Evolutionary conservation across 2,329 filamentous ascomycete species (phyloP).

Genomic region (Fusarium humuli): DNA sequence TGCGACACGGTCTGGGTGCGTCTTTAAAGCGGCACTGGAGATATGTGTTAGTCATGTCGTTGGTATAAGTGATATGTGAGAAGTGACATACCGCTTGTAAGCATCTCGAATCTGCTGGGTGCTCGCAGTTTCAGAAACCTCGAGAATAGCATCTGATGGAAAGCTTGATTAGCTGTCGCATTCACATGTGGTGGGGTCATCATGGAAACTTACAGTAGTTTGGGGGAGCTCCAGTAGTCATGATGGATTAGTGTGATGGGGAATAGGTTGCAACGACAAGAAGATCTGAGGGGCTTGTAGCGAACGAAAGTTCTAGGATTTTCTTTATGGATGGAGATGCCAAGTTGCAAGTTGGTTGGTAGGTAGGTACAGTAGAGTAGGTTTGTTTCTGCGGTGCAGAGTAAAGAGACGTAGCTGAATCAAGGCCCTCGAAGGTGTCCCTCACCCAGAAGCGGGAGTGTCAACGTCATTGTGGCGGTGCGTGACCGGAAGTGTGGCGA

Average conservation of each 20-base stretch:
- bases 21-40: slow-evolving; percentile 85
- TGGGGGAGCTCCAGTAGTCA: slow-evolving; percentile 59
- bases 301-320: slow-evolving; percentile 9
- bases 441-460: slow-evolving; percentile 19
- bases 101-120: slow-evolving; percentile 89
- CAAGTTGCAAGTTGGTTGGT: slow-evolving; percentile 25
- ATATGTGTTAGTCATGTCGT: slow-evolving; percentile 25
- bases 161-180: slow-evolving; percentile 25
- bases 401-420: background rate
- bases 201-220: slow-evolving; percentile 67
- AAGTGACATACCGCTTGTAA: slow-evolving; percentile 79
- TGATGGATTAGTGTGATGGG: slow-evolving; percentile 38
- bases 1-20: slow-evolving; percentile 91
- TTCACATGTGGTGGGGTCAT: slow-evolving; percentile 25
- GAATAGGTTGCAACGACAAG: slow-evolving; percentile 1
- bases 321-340: slow-evolving; percentile 11
- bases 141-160: slow-evolving; percentile 77
- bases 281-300: slow-evolving; percentile 14
- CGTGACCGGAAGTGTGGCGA: slow-evolving; percentile 47
- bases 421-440: slow-evolving; percentile 26
- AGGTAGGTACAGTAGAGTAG: slow-evolving; percentile 2
- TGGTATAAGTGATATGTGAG: background rate
- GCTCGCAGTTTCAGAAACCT: slow-evolving; percentile 77
- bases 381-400: slow-evolving; percentile 6
- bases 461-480: slow-evolving; percentile 60